phyloP scores from a whole-genome alignment of 176 grass and related monocot genomes.

The Dendrocalamus sinicus region DNA sequence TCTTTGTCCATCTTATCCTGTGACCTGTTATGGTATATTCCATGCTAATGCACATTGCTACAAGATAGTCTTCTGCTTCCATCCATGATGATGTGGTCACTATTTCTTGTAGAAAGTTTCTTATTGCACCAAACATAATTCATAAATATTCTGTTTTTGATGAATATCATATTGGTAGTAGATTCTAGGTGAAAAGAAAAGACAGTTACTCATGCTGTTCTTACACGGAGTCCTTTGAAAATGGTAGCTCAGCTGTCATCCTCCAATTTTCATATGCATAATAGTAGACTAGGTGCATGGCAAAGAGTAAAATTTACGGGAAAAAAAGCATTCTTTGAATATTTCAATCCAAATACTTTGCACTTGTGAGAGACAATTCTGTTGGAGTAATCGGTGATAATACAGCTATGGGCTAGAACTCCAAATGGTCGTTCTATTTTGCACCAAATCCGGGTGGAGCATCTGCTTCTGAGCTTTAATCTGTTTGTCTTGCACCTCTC shows the following conservation, averaged over 20 bases:
- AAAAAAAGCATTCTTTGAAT: conserved; percentile 1
- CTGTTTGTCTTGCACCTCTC: neutral
- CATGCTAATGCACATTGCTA: conserved; percentile 20
- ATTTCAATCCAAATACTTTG: neutral
- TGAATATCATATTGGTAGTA: neutral
- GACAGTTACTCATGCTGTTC: neutral
- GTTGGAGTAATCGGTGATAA: neutral
- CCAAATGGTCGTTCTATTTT: neutral
- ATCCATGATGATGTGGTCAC: conserved; percentile 1
- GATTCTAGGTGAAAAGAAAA: conserved; percentile 29
- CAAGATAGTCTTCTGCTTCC: conserved; percentile 31
- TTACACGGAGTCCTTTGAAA: neutral
- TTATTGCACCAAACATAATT: conserved; percentile 2
- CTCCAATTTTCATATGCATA: neutral
- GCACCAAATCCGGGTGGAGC: conserved; percentile 1
- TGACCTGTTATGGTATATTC: conserved; percentile 13
- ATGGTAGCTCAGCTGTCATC: neutral
- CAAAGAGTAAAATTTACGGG: conserved; percentile 4
- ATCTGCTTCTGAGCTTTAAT: conserved; percentile 16
- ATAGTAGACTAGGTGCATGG: neutral
- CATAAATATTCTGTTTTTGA: conserved; percentile 12
- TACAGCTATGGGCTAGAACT: conserved; percentile 10
- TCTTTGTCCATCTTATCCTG: neutral
- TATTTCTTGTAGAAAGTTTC: conserved; percentile 12
- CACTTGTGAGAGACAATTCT: neutral